Percentiles rank a stretch among this genome's conserved stretches.
Evolutionary conservation across 1,139 yeast species (phyloP).

Genomic region (Nadsonia starkeyi-henricii): DNA sequence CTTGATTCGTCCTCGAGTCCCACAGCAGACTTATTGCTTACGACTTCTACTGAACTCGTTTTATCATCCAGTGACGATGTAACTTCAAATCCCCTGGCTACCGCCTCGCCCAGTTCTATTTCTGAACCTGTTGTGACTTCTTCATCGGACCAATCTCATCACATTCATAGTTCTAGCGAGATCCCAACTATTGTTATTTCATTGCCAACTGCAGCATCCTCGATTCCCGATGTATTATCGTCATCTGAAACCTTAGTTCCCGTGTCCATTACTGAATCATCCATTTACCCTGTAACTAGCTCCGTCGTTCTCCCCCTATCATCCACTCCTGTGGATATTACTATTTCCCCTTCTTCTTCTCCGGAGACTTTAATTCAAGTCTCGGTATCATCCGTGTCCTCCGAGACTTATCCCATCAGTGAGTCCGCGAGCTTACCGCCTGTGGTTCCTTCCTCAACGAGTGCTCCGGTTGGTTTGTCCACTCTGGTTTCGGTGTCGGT

Average conservation of each 20-base stretch:
- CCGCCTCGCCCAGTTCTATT: no score
- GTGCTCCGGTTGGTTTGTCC: background rate
- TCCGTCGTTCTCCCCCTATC: background rate
- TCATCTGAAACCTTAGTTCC: background rate
- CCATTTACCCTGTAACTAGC: background rate
- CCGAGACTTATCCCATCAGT: no score
- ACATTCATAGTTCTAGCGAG: background rate
- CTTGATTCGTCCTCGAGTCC: no score
- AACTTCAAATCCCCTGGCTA: no score
- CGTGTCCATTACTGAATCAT: background rate
- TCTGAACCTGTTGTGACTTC: no score
- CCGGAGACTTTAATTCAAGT: no score
- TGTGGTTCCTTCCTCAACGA: background rate
- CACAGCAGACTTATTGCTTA: no score
- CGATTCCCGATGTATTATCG: background rate
- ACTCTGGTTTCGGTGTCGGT: background rate
- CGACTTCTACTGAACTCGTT: no score
- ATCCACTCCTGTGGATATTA: background rate
- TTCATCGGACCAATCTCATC: background rate
- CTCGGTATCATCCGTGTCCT: no score
- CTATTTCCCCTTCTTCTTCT: background rate
- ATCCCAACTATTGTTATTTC: no score
- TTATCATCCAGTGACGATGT: no score
- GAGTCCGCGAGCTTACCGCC: background rate
- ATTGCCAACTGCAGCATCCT: background rate